Evolutionary conservation across 208 protist species (phyloP).

Genomic region (Crithidia acanthocephali): DNA sequence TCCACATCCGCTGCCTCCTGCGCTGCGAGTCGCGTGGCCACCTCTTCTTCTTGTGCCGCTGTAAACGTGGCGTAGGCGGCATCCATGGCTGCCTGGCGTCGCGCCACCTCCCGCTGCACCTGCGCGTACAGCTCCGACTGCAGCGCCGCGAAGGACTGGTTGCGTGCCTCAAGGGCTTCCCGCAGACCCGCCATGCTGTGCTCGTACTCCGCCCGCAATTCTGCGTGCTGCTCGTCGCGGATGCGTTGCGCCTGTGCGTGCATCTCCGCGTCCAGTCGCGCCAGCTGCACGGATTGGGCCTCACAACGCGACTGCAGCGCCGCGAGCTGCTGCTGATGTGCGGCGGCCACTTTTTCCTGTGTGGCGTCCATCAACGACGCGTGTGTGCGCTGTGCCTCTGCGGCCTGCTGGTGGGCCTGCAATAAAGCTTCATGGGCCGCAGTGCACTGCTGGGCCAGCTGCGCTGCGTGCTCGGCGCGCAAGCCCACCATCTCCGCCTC

Average conservation of each 20-base stretch:
- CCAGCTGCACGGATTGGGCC: conserved; percentile 29
- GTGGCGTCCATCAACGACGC: conserved; percentile 7
- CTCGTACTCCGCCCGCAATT: conserved; percentile 40
- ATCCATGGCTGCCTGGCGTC: conserved; percentile 29
- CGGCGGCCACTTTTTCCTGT: not conserved
- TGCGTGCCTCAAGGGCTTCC: conserved; percentile 33
- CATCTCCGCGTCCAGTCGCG: conserved; percentile 5
- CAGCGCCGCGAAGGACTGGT: conserved; percentile 18
- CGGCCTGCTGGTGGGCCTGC: conserved; percentile 1
- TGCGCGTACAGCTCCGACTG: conserved; percentile 35
- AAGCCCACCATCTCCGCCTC: conserved; percentile 10
- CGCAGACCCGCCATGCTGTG: conserved; percentile 34
- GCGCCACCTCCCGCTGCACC: conserved; percentile 26
- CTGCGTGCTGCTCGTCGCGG: conserved; percentile 15
- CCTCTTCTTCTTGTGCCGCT: conserved; percentile 8
- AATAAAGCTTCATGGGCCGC: not conserved
- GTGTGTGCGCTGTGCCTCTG: not conserved
- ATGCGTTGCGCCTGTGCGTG: conserved; percentile 4
- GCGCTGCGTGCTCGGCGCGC: conserved; percentile 9
- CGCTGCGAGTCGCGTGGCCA: conserved; percentile 7
- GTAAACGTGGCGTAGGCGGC: conserved; percentile 29
- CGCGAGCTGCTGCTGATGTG: not conserved
- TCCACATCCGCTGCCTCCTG: conserved; percentile 19
- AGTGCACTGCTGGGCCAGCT: conserved; percentile 18
- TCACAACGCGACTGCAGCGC: conserved; percentile 30